phyloP scores from a whole-genome alignment of 108 stramenopile genomes.

The Nitzschia palea region DNA sequence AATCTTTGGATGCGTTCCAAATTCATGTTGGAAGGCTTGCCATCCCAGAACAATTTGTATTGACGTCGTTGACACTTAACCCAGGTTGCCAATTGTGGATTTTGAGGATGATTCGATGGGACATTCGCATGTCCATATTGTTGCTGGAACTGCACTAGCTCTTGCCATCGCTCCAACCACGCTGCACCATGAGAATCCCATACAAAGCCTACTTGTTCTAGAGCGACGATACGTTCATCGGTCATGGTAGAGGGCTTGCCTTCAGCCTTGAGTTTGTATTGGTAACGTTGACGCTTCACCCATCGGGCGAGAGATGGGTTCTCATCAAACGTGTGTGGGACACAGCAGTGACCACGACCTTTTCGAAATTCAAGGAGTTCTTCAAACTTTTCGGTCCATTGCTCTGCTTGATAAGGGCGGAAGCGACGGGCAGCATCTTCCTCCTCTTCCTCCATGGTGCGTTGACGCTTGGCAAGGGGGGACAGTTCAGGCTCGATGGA shows the following conservation, averaged over 20 bases:
- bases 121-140: conserved; percentile 39
- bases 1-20: conserved; percentile 30
- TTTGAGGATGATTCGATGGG: conserved; percentile 28
- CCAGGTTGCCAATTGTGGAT: conserved; percentile 41
- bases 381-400: conserved; percentile 26
- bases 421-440: conserved; percentile 17
- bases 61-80: conserved; percentile 49
- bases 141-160: conserved; percentile 17
- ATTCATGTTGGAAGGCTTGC: conserved; percentile 40
- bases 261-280: conserved; percentile 47
- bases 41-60: conserved; percentile 45
- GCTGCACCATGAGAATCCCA: conserved; percentile 41
- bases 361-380: conserved; percentile 12
- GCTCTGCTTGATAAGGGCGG: conserved; percentile 22
- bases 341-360: conserved; percentile 24
- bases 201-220: conserved; percentile 43
- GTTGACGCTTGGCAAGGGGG: not conserved
- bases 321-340: conserved; percentile 25
- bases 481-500: not conserved
- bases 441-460: not conserved
- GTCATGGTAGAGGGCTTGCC: conserved; percentile 43
- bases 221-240: conserved; percentile 36
- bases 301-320: conserved; percentile 31
- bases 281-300: conserved; percentile 48
- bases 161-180: conserved; percentile 33